Conservation (phyloP, 768 basidiomycete species). For the Lactarius vividus region DNA sequence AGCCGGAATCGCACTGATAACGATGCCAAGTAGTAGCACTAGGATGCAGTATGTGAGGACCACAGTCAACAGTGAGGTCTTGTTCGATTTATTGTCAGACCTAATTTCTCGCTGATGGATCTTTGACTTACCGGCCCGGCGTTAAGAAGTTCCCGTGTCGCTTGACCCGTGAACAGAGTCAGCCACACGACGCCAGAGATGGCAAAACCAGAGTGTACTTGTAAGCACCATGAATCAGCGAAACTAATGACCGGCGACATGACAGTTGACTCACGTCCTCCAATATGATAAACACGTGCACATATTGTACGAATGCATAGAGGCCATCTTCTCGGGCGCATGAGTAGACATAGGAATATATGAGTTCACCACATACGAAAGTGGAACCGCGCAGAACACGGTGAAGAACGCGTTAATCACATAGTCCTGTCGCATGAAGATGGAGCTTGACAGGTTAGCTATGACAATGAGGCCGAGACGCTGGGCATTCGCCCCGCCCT, state of each 20-base stretch:
- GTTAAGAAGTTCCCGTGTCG: conserved; percentile 47
- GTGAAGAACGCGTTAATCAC: conserved; percentile 59
- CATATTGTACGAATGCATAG: conserved; percentile 50
- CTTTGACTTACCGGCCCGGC: conserved; percentile 37
- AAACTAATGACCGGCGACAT: neutral
- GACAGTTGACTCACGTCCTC: conserved; percentile 39
- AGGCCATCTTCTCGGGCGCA: conserved; percentile 45
- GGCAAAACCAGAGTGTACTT: conserved; percentile 55
- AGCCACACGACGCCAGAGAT: conserved; percentile 55
- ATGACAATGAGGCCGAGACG: conserved; percentile 40
- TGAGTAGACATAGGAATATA: conserved; percentile 11
- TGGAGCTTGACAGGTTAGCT: conserved; percentile 44
- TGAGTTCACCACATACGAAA: conserved; percentile 42
- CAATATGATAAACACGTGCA: conserved; percentile 58
- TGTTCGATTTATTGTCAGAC: conserved; percentile 27
- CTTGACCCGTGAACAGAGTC: conserved; percentile 47
- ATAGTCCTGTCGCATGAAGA: conserved; percentile 49
- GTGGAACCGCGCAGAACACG: conserved; percentile 48
- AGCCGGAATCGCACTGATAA: conserved; percentile 50
- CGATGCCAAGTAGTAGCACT: conserved; percentile 46
- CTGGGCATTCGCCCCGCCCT: conserved; percentile 35
- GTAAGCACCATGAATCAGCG: neutral
- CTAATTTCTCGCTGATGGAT: conserved; percentile 20
- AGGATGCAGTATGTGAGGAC: conserved; percentile 52
- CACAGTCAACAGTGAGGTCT: conserved; percentile 49